Conservation (phyloP, 108 stramenopile genomes). For the Schizochytrium sp. region DNA sequence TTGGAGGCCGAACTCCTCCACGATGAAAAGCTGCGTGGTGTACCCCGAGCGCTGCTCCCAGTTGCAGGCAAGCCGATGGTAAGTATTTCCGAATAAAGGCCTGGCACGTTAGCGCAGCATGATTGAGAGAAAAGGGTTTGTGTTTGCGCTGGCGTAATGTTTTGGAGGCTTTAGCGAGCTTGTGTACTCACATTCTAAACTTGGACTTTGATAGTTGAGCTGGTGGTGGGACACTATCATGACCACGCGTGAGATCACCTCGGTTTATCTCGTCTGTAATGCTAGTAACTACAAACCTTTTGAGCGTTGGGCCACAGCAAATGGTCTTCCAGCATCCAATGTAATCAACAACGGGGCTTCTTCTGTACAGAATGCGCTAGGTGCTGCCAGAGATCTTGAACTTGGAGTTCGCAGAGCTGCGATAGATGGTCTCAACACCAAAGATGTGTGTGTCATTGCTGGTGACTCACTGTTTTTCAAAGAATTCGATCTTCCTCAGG, state of each 20-base stretch:
- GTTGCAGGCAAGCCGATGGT: slow-evolving; percentile 42
- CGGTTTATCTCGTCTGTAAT: slow-evolving; percentile 60
- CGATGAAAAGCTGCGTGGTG: background rate
- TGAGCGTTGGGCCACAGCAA: slow-evolving; percentile 62
- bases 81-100: too few relatives aligned
- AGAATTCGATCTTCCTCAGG: background rate
- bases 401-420: background rate
- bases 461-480: slow-evolving; percentile 48
- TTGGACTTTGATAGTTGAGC: background rate
- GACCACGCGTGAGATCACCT: slow-evolving; percentile 29
- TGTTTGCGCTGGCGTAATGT: too few relatives aligned
- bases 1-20: slow-evolving; percentile 1
- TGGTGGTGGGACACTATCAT: slow-evolving; percentile 58
- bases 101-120: too few relatives aligned
- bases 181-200: too few relatives aligned
- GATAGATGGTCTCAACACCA: background rate
- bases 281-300: slow-evolving; percentile 50
- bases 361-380: background rate
- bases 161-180: too few relatives aligned
- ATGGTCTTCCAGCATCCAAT: slow-evolving; percentile 11
- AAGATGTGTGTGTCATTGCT: background rate
- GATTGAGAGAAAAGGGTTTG: too few relatives aligned
- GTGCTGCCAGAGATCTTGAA: slow-evolving; percentile 44
- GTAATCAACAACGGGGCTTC: slow-evolving; percentile 63
- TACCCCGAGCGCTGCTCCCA: slow-evolving; percentile 43